Evolutionary conservation across 2,329 filamentous ascomycete genomes (phyloP).

Genomic region (Phyllosticta capitalensis): DNA sequence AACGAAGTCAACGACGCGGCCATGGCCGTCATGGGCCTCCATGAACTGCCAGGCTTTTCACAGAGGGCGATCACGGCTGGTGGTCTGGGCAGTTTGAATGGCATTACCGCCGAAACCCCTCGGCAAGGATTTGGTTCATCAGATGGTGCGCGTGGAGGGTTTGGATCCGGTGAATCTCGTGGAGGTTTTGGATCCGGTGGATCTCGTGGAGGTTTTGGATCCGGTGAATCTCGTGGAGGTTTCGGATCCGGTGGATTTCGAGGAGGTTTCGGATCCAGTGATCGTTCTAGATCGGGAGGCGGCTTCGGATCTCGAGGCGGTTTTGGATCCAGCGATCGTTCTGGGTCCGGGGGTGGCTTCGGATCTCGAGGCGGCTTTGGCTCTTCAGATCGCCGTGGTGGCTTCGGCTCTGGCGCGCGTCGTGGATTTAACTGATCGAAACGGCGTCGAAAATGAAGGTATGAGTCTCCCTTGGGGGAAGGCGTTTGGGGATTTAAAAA

Average conservation of each 20-base stretch:
- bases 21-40: background rate
- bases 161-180: background rate
- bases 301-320: background rate
- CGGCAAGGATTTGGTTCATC: too few relatives aligned
- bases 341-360: background rate
- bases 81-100: background rate
- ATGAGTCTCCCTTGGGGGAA: background rate
- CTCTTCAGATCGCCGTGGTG: slow-evolving; percentile 1
- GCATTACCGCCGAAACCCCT: background rate
- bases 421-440: slow-evolving; percentile 11
- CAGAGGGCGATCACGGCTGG: background rate
- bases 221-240: slow-evolving; percentile 3
- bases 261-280: background rate
- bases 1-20: background rate
- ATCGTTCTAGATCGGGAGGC: background rate
- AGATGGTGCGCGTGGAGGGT: too few relatives aligned
- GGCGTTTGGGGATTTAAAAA: background rate
- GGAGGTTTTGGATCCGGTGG: background rate
- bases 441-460: background rate
- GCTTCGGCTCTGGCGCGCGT: slow-evolving; percentile 10
- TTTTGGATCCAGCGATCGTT: background rate
- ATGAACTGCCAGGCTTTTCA: background rate
- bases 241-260: slow-evolving; percentile 3
- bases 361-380: slow-evolving; percentile 10
- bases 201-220: background rate